Evolutionary conservation across 768 basidiomycete species (phyloP), one percentile per base, ranked within the genome.

Genomic region (Suillus subaureus): DNA sequence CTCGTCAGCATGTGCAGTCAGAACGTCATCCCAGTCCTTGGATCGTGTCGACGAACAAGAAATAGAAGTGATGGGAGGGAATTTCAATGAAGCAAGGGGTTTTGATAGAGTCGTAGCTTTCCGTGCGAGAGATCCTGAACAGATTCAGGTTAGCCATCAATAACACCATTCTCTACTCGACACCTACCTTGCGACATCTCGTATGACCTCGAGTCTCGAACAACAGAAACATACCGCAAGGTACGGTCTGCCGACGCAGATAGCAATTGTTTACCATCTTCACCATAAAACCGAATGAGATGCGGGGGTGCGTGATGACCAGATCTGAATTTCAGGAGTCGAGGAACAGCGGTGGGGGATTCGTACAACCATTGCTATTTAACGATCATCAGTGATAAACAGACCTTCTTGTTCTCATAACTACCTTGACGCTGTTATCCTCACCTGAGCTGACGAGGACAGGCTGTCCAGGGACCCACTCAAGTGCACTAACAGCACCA

Each of bases 21-120:
- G 75, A 52, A 99, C 90, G 72, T 99, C 96, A 72, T 99, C 97
- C 97, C 97, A 99, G 68, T 99, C 96, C 75, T 95, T 97, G 11
- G 92, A 84, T 33, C 96, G 86, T 1, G 90, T 82, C 1, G 88
- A 83, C 1, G 94, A 95, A 75, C 88, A 91, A 0, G 94, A 87
- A 9, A 99, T 80, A 8, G 91, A 82, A 2, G 87, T 89, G 39
- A 97, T 83, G 0, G 93, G 83, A 16, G 94, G 89, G 58, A 94
- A 90, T 77, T 98, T 97, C 61, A 98, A 84, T 0, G 89, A 89
- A 2, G 89, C 84, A 8, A 95, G 78, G 3, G 94, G 89, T 39
- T 96, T 89, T 18, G 91, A 91, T 9, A 95, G 81, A 0, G 83
- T 82, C 0, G 87, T 85, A 1, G 96, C 91, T 74, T 93, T 96